Evolutionary conservation across 2,329 filamentous ascomycete species (phyloP), one percentile per base, ranked within the genome.

Genomic region (Penicillium brasilianum): DNA sequence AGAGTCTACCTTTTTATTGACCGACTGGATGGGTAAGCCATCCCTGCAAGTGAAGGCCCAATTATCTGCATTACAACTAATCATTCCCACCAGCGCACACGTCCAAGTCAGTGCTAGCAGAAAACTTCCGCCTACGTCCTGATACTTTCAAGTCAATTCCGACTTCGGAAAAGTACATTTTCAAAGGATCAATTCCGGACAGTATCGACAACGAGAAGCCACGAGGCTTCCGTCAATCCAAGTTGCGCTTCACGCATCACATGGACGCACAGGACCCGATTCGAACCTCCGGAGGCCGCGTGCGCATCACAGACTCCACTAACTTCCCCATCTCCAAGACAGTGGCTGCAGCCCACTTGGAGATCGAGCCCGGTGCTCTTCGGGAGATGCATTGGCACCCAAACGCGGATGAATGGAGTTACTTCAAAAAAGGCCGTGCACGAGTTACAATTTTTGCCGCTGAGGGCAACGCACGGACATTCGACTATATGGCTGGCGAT

Each of bases 301-400:
- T 92, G 0, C 86, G 89, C 65, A 90, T 92, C 74, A 84, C 88
- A 2, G 90, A 93, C 73, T 89, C 88, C 22, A 85, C 79, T 28
- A 91, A 90, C 77, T 93, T 93, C 71, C 85, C 86, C 41, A 84
- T 92, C 65, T 90, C 89, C 56, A 89, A 88, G 76, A 90, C 88
- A 0, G 83, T 92, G 3, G 88, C 90, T 0, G 89, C 90, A 1
- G 90, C 89, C 5, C 87, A 91, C 73, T 81, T 90, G 25, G 83
- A 83, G 57, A 90, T 93, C 63, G 80, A 88, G 63, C 90, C 90
- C 0, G 88, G 88, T 10, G 88, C 88, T 0, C 78, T 92, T 64
- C 84, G 90, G 3, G 89, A 92, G 77, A 91, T 93, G 86, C 90
- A 93, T 79, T 93, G 90, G 90, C 90, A 93, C 72, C 89, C 89